Percentiles rank a stretch among this genome's conserved stretches.
Conservation (phyloP, 1,139 yeast genomes). For the Arxiozyma slooffiae region DNA sequence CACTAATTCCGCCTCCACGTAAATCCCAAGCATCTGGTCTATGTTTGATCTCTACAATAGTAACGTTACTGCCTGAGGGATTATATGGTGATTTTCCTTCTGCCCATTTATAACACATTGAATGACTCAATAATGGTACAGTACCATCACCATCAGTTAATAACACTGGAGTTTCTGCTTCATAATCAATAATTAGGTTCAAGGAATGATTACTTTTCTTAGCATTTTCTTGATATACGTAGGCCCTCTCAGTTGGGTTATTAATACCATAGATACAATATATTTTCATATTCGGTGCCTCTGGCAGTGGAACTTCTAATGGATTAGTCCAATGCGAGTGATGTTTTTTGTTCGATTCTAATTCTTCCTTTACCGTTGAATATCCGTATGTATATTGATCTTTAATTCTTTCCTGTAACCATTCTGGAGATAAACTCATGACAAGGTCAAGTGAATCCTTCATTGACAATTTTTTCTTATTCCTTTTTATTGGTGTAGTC, state of each 20-base stretch:
- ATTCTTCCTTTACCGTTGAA: slow-evolving; percentile 50
- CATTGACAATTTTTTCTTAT: slow-evolving; percentile 40
- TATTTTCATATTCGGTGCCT: slow-evolving; percentile 85
- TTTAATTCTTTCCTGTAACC: slow-evolving; percentile 58
- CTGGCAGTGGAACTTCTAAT: slow-evolving; percentile 77
- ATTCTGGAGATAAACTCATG: slow-evolving; percentile 55
- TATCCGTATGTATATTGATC: slow-evolving; percentile 75
- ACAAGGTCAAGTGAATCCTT: slow-evolving; percentile 57
- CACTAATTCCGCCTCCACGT: slow-evolving; percentile 94
- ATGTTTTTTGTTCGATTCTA: slow-evolving; percentile 52
- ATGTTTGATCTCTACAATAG: slow-evolving; percentile 80
- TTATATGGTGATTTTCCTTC: slow-evolving; percentile 61
- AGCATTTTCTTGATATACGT: slow-evolving; percentile 63
- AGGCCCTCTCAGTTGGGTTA: slow-evolving; percentile 89
- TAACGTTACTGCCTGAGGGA: slow-evolving; percentile 67
- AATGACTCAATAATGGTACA: slow-evolving; percentile 72
- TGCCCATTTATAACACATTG: slow-evolving; percentile 80
- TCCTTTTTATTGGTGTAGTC: slow-evolving; percentile 30
- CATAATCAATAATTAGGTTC: slow-evolving; percentile 55
- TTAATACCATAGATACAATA: slow-evolving; percentile 93
- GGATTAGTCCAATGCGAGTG: slow-evolving; percentile 89
- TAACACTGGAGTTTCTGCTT: slow-evolving; percentile 54
- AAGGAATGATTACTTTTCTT: slow-evolving; percentile 35
- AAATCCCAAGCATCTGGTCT: slow-evolving; percentile 91
- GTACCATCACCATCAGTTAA: slow-evolving; percentile 96